These are phyloP conservation scores for Populus hybrid DNA, from an alignment of 441 rosid genomes.

Conservation along the genomic window DNA sequence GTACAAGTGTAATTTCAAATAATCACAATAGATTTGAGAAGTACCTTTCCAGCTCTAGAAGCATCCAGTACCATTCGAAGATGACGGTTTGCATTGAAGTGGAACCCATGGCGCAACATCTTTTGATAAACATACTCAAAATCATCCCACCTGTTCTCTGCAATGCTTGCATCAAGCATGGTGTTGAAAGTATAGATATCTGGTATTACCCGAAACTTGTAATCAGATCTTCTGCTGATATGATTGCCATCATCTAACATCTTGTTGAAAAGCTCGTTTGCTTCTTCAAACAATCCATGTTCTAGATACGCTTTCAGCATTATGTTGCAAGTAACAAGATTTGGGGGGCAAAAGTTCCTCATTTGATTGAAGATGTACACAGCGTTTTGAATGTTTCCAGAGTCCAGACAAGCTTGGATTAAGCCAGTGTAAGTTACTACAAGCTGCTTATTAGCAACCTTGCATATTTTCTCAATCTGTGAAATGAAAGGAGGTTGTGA, in stretches of 20 bases:
- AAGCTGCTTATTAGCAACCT: conserved; percentile 87
- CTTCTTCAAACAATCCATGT: conserved; percentile 68
- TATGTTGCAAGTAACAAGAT: conserved; percentile 82
- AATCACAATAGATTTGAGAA: too few species aligned
- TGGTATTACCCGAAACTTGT: conserved; percentile 52
- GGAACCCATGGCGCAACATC: conserved; percentile 68
- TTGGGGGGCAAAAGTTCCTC: conserved; percentile 76
- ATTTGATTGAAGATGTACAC: conserved; percentile 60
- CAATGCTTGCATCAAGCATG: conserved; percentile 64
- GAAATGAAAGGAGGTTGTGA: conserved; percentile 3
- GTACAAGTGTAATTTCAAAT: too few species aligned
- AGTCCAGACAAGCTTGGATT: conserved; percentile 10
- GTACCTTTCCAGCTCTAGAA: too few species aligned
- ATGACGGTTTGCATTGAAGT: conserved; percentile 85
- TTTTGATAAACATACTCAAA: conserved; percentile 48
- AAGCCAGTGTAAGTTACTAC: conserved; percentile 78
- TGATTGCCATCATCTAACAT: conserved; percentile 54
- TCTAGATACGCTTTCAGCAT: conserved; percentile 83
- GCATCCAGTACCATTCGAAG: conserved; percentile 52
- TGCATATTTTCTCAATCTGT: conserved; percentile 81
- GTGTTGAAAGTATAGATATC: conserved; percentile 79
- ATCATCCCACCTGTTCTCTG: conserved; percentile 72
- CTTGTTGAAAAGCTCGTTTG: conserved; percentile 57
- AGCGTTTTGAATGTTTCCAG: conserved; percentile 60
- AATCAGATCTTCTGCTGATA: conserved; percentile 37